Conservation (phyloP, 306 rosid species). For the Arachis stenosperma region DNA sequence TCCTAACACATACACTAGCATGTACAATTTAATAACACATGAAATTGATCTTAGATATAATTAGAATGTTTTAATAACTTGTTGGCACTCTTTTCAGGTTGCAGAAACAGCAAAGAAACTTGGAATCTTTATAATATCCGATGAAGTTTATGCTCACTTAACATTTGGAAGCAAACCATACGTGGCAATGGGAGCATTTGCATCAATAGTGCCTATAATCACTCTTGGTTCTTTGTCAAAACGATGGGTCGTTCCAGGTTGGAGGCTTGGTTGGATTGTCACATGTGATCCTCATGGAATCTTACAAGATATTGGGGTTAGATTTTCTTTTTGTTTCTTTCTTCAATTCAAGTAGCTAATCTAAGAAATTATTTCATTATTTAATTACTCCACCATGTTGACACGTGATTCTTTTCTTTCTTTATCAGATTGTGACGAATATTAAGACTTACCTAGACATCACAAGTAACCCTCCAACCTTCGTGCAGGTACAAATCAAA, state of each 20-base stretch:
- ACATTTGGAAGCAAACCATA: slow-evolving; percentile 57
- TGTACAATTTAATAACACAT: too few relatives aligned
- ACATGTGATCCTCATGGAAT: slow-evolving; percentile 48
- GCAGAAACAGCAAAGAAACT: slow-evolving; percentile 62
- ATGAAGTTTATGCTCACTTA: slow-evolving; percentile 60
- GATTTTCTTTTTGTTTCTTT: not conserved
- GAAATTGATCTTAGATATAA: too few relatives aligned
- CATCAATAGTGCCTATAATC: slow-evolving; percentile 51
- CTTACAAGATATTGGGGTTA: slow-evolving; percentile 50
- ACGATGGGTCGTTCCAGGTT: slow-evolving; percentile 65
- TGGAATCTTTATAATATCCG: slow-evolving; percentile 51
- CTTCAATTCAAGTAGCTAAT: not conserved
- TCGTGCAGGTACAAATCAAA: slow-evolving; percentile 50
- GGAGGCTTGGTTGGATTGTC: slow-evolving; percentile 65
- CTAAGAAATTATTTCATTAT: not conserved
- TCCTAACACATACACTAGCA: too few relatives aligned
- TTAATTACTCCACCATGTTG: not conserved
- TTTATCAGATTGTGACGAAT: slow-evolving; percentile 45
- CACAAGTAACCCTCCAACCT: slow-evolving; percentile 49
- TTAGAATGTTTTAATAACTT: not conserved
- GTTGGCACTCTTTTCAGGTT: slow-evolving; percentile 34
- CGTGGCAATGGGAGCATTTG: slow-evolving; percentile 60
- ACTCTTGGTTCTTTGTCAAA: slow-evolving; percentile 57
- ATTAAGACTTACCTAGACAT: slow-evolving; percentile 44
- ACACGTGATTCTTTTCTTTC: not conserved